Evolutionary conservation across 805 yeast genomes (phyloP), one percentile per base, ranked within the genome.

Genomic region (Metschnikowia arizonensis): DNA sequence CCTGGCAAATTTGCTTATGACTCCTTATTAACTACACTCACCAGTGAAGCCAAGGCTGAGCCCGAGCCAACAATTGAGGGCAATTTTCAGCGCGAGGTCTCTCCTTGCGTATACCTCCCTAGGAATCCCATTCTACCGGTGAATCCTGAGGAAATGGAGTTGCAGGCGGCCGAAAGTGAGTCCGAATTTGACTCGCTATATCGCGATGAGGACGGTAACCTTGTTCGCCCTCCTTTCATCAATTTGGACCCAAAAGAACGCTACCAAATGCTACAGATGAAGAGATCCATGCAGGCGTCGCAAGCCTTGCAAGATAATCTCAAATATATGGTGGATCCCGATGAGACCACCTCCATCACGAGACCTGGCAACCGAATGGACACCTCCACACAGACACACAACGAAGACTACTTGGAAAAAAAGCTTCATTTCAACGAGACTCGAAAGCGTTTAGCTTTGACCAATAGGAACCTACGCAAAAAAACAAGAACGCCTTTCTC

Each of bases 181-280:
- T 64, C 61, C 31, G 69, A 64, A 28, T 62, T 59, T 49, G 66
- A 69, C 2, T 65, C 69, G 3, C 28, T 53, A 10, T 69, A 70
- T 48, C 52, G 58, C 10, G 74, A 72, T 46, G 62, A 57, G 5
- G 58, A 63, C 1, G 75, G 75, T 9, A 63, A 67, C 35, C 50
- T 67, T 40, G 69, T 65, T 3, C 58, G 76, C 37, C 76, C 76
- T 0, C 74, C 76, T 5, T 68, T 72, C 50, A 71, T 72, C 33
- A 69, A 68, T 37, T 58, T 70, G 37, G 75, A 69, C 46, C 76
- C 76, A 1, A 48, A 66, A 29, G 76, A 72, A 49, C 55, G 76
- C 23, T 67, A 72, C 48, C 69, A 68, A 11, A 58, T 72, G 45
- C 53, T 71, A 25, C 74, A 69, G 50, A 51, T 70, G 38, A 72